Conservation (phyloP, 2,329 filamentous ascomycete species). For the Cordyceps farinosa region DNA sequence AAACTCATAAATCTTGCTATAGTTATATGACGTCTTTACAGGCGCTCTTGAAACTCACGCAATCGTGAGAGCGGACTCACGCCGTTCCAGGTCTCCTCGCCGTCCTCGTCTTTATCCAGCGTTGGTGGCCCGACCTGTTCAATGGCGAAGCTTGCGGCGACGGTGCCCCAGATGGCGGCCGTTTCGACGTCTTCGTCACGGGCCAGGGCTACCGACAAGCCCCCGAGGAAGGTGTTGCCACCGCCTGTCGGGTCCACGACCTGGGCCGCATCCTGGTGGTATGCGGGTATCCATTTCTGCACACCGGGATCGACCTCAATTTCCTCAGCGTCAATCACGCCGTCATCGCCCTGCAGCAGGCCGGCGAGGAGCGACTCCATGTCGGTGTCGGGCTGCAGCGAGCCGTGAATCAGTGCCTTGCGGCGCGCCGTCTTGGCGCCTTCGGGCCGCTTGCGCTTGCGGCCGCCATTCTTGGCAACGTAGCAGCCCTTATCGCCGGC, state of each 20-base stretch:
- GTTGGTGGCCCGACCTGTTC: constrained; percentile 85
- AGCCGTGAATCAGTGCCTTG: constrained; percentile 46
- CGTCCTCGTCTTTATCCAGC: constrained; percentile 43
- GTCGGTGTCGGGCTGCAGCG: constrained; percentile 57
- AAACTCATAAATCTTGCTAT: background rate
- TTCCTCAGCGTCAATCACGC: constrained; percentile 53
- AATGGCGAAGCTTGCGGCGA: constrained; percentile 89
- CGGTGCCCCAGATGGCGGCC: constrained; percentile 72
- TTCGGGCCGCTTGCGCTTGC: constrained; percentile 38
- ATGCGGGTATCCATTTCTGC: constrained; percentile 75
- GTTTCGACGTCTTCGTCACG: constrained; percentile 60
- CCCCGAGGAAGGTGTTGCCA: constrained; percentile 80
- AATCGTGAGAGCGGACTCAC: constrained; percentile 51
- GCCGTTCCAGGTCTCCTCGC: constrained; percentile 60
- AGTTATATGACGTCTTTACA: constrained; percentile 25
- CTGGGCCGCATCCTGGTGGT: constrained; percentile 50
- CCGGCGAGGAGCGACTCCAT: constrained; percentile 61
- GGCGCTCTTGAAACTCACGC: constrained; percentile 44
- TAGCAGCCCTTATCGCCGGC: constrained; percentile 71
- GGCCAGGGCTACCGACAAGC: constrained; percentile 55
- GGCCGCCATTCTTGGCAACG: constrained; percentile 55
- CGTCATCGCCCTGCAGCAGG: constrained; percentile 51
- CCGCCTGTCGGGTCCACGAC: constrained; percentile 94
- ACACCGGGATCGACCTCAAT: constrained; percentile 62
- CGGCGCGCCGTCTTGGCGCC: constrained; percentile 30